phyloP scores from a whole-genome alignment of 768 basidiomycete genomes.

The Tricholoma terreum region DNA sequence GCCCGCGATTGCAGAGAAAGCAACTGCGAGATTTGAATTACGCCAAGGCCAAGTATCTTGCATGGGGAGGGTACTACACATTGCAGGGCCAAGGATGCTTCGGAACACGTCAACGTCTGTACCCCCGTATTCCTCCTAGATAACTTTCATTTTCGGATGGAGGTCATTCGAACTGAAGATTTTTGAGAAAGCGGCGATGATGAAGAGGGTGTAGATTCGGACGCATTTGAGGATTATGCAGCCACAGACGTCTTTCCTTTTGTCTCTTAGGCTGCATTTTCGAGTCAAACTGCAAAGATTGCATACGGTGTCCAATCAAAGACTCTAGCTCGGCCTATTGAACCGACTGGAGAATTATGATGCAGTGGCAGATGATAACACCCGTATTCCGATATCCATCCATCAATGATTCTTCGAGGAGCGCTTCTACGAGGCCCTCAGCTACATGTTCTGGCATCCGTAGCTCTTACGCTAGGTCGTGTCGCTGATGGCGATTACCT shows the following conservation, averaged over 20 bases:
- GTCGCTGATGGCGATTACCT: constrained; percentile 63
- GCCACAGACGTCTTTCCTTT: background rate
- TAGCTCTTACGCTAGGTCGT: constrained; percentile 81
- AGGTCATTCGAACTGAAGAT: constrained; percentile 37
- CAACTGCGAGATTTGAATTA: constrained; percentile 84
- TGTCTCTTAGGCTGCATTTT: background rate
- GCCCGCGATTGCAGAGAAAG: constrained; percentile 75
- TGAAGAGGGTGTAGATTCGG: constrained; percentile 15
- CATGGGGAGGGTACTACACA: constrained; percentile 81
- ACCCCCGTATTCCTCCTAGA: constrained; percentile 81
- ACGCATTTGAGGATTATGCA: background rate
- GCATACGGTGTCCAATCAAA: constrained; percentile 72
- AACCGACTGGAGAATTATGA: constrained; percentile 81
- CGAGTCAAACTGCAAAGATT: constrained; percentile 38
- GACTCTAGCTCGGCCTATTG: constrained; percentile 77
- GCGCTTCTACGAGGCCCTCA: constrained; percentile 91
- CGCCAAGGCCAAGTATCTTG: constrained; percentile 74
- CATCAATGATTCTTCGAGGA: constrained; percentile 68
- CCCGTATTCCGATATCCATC: constrained; percentile 88
- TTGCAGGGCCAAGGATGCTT: constrained; percentile 65
- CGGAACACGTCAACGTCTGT: constrained; percentile 81
- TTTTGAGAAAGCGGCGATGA: constrained; percentile 33
- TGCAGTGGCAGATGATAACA: constrained; percentile 71
- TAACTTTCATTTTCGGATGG: constrained; percentile 89
- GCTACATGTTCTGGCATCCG: constrained; percentile 86